phyloP scores from a whole-genome alignment of 768 basidiomycete genomes.

The Mycena epipterygia region DNA sequence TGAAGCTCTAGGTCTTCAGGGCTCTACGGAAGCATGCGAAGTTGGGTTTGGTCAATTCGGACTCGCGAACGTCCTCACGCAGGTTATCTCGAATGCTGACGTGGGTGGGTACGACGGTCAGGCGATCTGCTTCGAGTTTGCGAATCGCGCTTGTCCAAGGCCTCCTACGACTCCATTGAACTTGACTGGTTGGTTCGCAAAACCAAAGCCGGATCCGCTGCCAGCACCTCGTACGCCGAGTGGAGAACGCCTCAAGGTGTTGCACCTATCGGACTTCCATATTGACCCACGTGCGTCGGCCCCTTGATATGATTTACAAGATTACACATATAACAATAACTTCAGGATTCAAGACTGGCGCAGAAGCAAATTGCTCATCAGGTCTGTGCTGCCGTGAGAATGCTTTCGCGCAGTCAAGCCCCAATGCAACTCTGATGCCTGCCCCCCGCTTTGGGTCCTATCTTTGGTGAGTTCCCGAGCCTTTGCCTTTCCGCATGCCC shows the following conservation, averaged over 20 bases:
- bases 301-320: slow-evolving; percentile 3
- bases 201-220: slow-evolving; percentile 79
- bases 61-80: slow-evolving; percentile 73
- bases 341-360: slow-evolving; percentile 74
- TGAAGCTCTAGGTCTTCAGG: slow-evolving; percentile 62
- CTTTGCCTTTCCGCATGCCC: background rate
- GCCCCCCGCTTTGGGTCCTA: slow-evolving; percentile 81
- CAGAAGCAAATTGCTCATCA: slow-evolving; percentile 79
- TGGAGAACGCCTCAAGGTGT: slow-evolving; percentile 75
- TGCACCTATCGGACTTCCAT: slow-evolving; percentile 84
- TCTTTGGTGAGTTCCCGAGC: slow-evolving; percentile 57
- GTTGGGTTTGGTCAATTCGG: slow-evolving; percentile 61
- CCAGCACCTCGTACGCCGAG: slow-evolving; percentile 69
- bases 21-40: slow-evolving; percentile 59
- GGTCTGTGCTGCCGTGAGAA: slow-evolving; percentile 76
- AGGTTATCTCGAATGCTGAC: slow-evolving; percentile 78
- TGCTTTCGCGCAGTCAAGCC: slow-evolving; percentile 63
- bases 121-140: slow-evolving; percentile 49
- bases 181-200: slow-evolving; percentile 77
- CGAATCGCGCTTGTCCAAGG: slow-evolving; percentile 56
- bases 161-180: slow-evolving; percentile 72
- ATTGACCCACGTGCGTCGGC: slow-evolving; percentile 72
- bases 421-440: slow-evolving; percentile 62
- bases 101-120: slow-evolving; percentile 81
- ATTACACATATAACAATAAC: slow-evolving; percentile 2